Evolutionary conservation across 768 basidiomycete genomes (phyloP).

Genomic region (Mycena vitilis): DNA sequence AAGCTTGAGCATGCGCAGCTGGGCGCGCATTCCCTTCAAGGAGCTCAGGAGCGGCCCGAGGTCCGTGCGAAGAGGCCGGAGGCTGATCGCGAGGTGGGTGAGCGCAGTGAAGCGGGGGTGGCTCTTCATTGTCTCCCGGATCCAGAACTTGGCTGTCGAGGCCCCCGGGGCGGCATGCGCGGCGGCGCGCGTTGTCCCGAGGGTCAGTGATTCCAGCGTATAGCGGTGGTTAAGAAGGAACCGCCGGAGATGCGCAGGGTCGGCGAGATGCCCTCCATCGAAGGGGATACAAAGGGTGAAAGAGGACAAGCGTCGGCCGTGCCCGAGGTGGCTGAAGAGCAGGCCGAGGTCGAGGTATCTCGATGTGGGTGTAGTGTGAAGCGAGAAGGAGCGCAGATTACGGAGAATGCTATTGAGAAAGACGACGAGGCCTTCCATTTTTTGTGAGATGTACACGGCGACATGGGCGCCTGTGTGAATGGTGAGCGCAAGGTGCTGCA

Average conservation of each 20-base stretch:
- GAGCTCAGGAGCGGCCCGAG: slow-evolving; percentile 44
- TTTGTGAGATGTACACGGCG: slow-evolving; percentile 45
- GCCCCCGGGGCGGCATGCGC: slow-evolving; percentile 36
- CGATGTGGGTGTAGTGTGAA: slow-evolving; percentile 51
- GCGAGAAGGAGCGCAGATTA: slow-evolving; percentile 50
- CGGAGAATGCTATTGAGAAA: slow-evolving; percentile 57
- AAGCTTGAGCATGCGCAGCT: slow-evolving; percentile 49
- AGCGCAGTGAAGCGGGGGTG: slow-evolving; percentile 47
- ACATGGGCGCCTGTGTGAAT: slow-evolving; percentile 48
- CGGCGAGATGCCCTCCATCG: slow-evolving; percentile 55
- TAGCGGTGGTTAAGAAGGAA: slow-evolving; percentile 52
- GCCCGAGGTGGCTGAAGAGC: slow-evolving; percentile 51
- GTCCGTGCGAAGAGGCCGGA: slow-evolving; percentile 53
- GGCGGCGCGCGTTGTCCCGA: slow-evolving; percentile 48
- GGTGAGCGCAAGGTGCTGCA: slow-evolving; percentile 50
- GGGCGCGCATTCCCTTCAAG: slow-evolving; percentile 42
- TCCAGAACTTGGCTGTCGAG: slow-evolving; percentile 52
- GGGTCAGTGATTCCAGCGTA: slow-evolving; percentile 50
- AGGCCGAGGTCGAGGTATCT: slow-evolving; percentile 52
- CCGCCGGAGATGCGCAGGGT: slow-evolving; percentile 44
- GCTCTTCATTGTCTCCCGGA: slow-evolving; percentile 51
- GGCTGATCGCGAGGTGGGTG: slow-evolving; percentile 46
- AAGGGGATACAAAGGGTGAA: slow-evolving; percentile 58
- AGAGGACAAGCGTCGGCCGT: slow-evolving; percentile 52
- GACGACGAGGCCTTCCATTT: slow-evolving; percentile 55